phyloP scores from a whole-genome alignment of 805 yeast species.

The Saccharomycopsis capsularis region DNA sequence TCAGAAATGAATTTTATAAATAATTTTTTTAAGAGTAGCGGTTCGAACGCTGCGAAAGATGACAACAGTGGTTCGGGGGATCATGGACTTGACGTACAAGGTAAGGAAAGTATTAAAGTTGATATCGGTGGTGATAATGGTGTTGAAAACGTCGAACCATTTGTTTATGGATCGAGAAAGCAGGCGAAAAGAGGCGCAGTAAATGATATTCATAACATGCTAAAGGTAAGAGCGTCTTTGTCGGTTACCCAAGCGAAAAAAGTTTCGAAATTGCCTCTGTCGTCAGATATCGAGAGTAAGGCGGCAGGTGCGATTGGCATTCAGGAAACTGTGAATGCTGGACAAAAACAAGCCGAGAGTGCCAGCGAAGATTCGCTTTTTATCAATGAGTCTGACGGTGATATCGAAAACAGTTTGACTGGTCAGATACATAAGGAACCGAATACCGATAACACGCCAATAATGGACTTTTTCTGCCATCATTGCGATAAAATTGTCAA shows the following conservation, averaged over 20 bases:
- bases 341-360: not conserved
- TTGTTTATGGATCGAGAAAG: conserved; percentile 10
- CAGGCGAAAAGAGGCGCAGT: not conserved
- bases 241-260: not conserved
- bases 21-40: conserved; percentile 8
- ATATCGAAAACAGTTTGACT: too few species aligned
- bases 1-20: conserved; percentile 26
- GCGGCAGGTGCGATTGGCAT: too few species aligned
- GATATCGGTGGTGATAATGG: not conserved
- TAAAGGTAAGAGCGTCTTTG: not conserved
- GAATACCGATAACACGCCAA: not conserved
- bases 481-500: conserved; percentile 5
- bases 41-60: not conserved
- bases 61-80: too few species aligned
- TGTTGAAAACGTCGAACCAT: not conserved
- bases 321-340: not conserved
- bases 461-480: conserved; percentile 11
- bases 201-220: not conserved
- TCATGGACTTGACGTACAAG: too few species aligned
- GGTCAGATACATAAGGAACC: too few species aligned
- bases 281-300: too few species aligned
- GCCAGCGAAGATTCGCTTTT: too few species aligned
- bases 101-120: too few species aligned
- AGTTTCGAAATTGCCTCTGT: not conserved
- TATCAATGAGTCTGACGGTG: too few species aligned